Percentiles rank a stretch among this genome's conserved stretches.
Conservation (phyloP, 2,329 filamentous ascomycete genomes). For the Xylaria sp. region DNA sequence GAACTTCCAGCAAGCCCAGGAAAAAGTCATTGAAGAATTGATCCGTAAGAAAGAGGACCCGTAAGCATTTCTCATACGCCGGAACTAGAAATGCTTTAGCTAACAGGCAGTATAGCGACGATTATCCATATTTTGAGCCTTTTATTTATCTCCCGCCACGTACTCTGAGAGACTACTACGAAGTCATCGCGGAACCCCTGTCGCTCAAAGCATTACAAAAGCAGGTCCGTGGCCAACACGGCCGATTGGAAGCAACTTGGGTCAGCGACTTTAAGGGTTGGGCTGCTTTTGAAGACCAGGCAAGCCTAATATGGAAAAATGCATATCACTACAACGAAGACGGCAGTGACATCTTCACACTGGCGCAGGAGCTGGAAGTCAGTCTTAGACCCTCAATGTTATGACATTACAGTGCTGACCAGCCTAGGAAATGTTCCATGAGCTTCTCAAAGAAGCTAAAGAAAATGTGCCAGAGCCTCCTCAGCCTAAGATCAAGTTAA, state of each 20-base stretch:
- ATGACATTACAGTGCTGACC: conserved; percentile 27
- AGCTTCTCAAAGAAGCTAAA: conserved; percentile 74
- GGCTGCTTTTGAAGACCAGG: conserved; percentile 79
- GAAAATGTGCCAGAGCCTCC: conserved; percentile 73
- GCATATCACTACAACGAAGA: conserved; percentile 91
- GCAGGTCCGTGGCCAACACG: conserved; percentile 73
- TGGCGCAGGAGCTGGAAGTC: conserved; percentile 83
- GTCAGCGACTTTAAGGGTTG: conserved; percentile 78
- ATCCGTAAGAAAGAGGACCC: conserved; percentile 70
- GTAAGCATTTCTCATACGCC: conserved; percentile 49
- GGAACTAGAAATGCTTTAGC: neutral
- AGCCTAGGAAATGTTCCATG: conserved; percentile 68
- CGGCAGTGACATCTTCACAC: conserved; percentile 79
- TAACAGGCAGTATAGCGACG: conserved; percentile 59
- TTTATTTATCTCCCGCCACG: conserved; percentile 81
- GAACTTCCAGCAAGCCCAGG: conserved; percentile 82
- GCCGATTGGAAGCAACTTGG: conserved; percentile 68
- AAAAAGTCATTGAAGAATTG: conserved; percentile 80
- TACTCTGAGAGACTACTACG: conserved; percentile 83
- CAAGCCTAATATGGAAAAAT: conserved; percentile 85
- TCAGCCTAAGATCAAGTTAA: conserved; percentile 81
- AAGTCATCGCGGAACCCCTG: conserved; percentile 79
- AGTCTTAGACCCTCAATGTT: conserved; percentile 14
- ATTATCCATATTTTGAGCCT: conserved; percentile 72
- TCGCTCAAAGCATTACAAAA: conserved; percentile 81